phyloP scores from a whole-genome alignment of 106 monocot species.

The Narthecium ossifragum region DNA sequence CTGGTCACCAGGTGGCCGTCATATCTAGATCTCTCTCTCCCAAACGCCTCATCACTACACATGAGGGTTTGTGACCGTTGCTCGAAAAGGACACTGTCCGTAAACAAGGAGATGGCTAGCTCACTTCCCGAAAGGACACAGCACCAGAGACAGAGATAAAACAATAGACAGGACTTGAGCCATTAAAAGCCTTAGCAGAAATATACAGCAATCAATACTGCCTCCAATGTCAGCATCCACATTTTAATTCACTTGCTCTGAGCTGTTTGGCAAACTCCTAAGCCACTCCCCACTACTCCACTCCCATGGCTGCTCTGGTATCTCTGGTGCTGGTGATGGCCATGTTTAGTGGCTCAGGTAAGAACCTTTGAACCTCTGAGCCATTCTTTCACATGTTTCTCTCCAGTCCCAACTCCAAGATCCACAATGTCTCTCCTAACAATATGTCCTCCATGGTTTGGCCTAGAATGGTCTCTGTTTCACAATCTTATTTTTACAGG shows the following conservation, averaged over 20 bases:
- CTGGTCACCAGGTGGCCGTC: no score
- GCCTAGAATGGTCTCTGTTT: not conserved
- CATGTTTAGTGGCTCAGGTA: slow-evolving; percentile 29
- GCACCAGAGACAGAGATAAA: no score
- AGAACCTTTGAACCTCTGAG: not conserved
- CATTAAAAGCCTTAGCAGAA: not conserved
- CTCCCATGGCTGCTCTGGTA: slow-evolving; percentile 19
- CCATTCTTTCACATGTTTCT: not conserved
- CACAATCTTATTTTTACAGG: not conserved
- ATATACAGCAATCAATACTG: not conserved
- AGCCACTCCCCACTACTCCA: not conserved
- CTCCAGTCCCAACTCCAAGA: not conserved
- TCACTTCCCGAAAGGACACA: no score
- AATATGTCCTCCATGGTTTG: not conserved
- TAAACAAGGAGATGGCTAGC: no score
- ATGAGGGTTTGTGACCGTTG: no score
- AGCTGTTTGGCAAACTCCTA: not conserved
- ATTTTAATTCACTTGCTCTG: not conserved
- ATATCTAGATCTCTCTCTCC: no score
- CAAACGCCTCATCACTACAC: no score
- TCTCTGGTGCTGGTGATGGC: slow-evolving; percentile 22
- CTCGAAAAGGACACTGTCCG: no score
- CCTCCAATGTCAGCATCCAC: not conserved
- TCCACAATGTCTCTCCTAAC: no score
- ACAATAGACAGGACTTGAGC: no score